These are phyloP conservation scores for Xeromyces bisporus DNA, from an alignment of 495 filamentous ascomycete species.

Conservation along the genomic window DNA sequence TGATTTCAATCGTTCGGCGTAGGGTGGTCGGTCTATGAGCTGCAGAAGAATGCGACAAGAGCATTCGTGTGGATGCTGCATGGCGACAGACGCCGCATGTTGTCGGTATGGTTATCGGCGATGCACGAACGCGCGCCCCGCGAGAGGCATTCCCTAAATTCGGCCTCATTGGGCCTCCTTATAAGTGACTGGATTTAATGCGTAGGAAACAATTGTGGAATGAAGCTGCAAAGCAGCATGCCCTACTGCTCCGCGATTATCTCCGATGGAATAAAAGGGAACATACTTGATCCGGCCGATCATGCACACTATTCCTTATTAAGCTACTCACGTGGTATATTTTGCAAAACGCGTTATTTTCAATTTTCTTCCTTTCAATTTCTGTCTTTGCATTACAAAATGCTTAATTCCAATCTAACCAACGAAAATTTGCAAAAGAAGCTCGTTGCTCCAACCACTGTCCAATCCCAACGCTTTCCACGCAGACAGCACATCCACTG, in stretches of 20 bases:
- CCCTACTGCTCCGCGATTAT: too few species aligned
- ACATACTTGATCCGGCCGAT: too few species aligned
- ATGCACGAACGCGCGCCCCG: conserved; percentile 11
- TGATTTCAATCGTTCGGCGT: neutral
- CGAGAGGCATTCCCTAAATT: conserved; percentile 10
- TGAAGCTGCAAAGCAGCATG: neutral
- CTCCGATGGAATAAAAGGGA: too few species aligned
- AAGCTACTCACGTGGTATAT: too few species aligned
- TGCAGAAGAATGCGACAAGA: conserved; percentile 3
- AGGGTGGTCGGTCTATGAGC: conserved; percentile 7
- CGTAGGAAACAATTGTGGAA: neutral
- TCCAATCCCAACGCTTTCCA: conserved; percentile 60
- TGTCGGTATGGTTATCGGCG: conserved; percentile 2
- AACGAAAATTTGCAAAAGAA: conserved; percentile 49
- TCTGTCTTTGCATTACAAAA: too few species aligned
- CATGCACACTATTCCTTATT: too few species aligned
- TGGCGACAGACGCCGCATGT: conserved; percentile 11
- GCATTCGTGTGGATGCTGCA: conserved; percentile 8
- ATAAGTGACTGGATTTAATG: neutral
- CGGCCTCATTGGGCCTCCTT: conserved; percentile 15
- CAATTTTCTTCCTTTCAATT: too few species aligned
- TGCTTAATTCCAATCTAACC: conserved; percentile 6
- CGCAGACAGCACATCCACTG: conserved; percentile 59
- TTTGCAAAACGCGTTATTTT: too few species aligned
- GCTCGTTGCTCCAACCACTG: conserved; percentile 72